phyloP scores from a whole-genome alignment of 2,329 filamentous ascomycete species.

The Truncatella angustata region DNA sequence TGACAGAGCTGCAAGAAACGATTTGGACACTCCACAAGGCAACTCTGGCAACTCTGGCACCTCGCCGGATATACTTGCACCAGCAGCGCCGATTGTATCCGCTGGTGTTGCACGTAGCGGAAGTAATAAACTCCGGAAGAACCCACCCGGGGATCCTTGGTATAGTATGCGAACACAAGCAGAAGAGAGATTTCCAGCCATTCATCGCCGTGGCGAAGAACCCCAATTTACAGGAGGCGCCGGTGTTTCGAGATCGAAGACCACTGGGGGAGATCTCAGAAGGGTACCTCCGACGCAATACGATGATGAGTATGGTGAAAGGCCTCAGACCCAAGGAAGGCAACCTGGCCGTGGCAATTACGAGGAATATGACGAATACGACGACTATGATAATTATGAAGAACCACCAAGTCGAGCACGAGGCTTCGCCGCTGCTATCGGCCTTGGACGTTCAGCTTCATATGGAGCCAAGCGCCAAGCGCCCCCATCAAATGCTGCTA shows the following conservation, averaged over 20 bases:
- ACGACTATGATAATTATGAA: too few relatives aligned
- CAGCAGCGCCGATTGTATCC: constrained; percentile 29
- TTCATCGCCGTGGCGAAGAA: constrained; percentile 8
- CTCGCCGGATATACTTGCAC: constrained; percentile 20
- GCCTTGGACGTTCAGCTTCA: constrained; percentile 22
- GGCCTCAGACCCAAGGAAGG: too few relatives aligned
- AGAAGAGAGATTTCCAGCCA: constrained; percentile 33
- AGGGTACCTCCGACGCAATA: constrained; percentile 14
- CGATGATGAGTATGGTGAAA: constrained; percentile 17
- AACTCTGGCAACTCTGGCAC: constrained; percentile 22
- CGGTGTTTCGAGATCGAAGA: constrained; percentile 3
- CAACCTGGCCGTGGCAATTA: too few relatives aligned
- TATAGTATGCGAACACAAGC: constrained; percentile 40
- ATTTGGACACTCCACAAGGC: constrained; percentile 33
- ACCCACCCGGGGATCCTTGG: constrained; percentile 52
- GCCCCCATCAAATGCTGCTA: constrained; percentile 6
- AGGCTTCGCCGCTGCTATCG: constrained; percentile 20
- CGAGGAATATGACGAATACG: too few relatives aligned
- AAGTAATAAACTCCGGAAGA: constrained; percentile 60
- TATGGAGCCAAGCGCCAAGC: constrained; percentile 16
- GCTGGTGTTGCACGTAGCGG: constrained; percentile 43
- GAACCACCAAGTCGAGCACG: constrained; percentile 20
- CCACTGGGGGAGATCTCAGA: constrained; percentile 11
- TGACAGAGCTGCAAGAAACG: constrained; percentile 51
- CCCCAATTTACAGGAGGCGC: background rate